phyloP scores from a whole-genome alignment of 2,329 filamentous ascomycete species.

The Nemania diffusa region DNA sequence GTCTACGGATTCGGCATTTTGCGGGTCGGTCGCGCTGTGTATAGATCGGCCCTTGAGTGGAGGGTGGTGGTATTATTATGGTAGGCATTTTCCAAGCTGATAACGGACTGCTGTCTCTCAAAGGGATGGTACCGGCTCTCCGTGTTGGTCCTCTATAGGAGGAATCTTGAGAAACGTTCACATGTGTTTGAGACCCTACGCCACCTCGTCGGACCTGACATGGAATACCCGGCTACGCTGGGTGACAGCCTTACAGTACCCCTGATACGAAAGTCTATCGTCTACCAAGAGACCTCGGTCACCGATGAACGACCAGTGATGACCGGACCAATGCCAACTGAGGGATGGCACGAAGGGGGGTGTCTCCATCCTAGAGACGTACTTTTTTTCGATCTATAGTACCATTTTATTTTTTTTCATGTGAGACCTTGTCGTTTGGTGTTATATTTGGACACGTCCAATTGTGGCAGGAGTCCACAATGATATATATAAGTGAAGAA shows the following conservation, averaged over 20 bases:
- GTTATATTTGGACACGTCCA: conserved; percentile 45
- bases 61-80: conserved; percentile 9
- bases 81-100: conserved; percentile 16
- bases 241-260: conserved; percentile 40
- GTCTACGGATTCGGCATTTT: conserved; percentile 17
- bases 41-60: conserved; percentile 8
- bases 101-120: conserved; percentile 10
- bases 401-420: conserved; percentile 34
- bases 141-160: neutral
- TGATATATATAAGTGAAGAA: conserved; percentile 48
- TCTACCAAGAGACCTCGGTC: conserved; percentile 56
- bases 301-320: conserved; percentile 53
- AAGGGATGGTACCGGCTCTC: neutral
- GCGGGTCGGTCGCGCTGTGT: conserved; percentile 12
- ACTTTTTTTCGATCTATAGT: conserved; percentile 21
- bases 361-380: conserved; percentile 38
- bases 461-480: conserved; percentile 31
- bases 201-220: conserved; percentile 42
- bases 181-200: conserved; percentile 31
- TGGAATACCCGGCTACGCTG: conserved; percentile 40
- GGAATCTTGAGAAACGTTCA: conserved; percentile 20
- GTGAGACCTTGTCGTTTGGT: conserved; percentile 38
- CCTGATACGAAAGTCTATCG: conserved; percentile 50
- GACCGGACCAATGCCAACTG: conserved; percentile 50
- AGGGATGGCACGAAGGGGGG: conserved; percentile 43